Base-by-base conservation (phyloP, 805 yeast species). In the Pichia sporocuriosa region DNA sequence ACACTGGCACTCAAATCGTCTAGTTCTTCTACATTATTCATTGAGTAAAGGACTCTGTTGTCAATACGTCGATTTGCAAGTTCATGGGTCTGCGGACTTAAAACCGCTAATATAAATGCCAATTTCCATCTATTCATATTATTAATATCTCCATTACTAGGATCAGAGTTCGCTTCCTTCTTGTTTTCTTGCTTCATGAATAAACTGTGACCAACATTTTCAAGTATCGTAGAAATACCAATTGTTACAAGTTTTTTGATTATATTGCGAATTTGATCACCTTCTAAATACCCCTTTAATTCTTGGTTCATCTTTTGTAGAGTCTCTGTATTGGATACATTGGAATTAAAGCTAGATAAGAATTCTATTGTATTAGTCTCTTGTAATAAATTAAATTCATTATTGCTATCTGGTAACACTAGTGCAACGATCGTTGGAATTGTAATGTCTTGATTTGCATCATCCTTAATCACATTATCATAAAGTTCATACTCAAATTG, bases 1-100 rank as follows among this genome's bases (percentile, higher is more conserved):
- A 89, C 89, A 50, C 87, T 73, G 4, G 97, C 97, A 63, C 95
- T 81, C 51, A 89, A 72, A 46, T 87, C 96, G 50, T 85, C 94
- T 43, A 89, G 70, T 48, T 80, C 87, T 15, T 75, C 79, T 25
- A 70, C 61, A 44, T 63, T 64, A 49, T 73, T 70, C 71, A 79
- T 63, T 4, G 67, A 51, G 42, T 50, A 51, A 31, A 61, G 49
- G 7, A 58, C 48, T 15, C 58, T 61, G 30, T 60, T 57, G 37
- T 62, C 64, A 19, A 56, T 48, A 7, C 61, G 52, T 33, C 56
- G 58, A 42, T 53, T 58, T 4, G 59, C 55, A 36, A 62, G 45
- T 35, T 48, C 53, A 31, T 53, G 75, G 28, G 84, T 75, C 55
- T 82, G 89, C 41, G 78, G 73, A 2, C 86, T 73, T 28, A 81